Conservation (phyloP, 2,329 filamentous ascomycete genomes). For the Diaporthe sp. region DNA sequence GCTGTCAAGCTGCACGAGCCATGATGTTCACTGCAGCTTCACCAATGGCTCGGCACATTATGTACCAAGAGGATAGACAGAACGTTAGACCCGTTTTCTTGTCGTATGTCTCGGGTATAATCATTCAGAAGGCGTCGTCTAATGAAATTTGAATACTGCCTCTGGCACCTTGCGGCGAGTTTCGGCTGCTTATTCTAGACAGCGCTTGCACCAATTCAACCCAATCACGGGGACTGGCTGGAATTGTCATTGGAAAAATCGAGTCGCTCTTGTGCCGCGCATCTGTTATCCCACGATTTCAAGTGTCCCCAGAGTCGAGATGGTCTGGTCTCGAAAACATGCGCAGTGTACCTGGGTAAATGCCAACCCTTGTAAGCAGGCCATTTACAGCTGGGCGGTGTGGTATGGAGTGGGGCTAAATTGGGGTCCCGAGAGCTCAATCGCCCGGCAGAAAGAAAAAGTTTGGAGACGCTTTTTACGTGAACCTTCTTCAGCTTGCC, state of each 20-base stretch:
- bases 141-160: neutral
- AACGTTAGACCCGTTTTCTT: neutral
- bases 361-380: neutral
- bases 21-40: neutral
- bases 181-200: neutral
- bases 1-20: neutral
- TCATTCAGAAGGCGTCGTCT: neutral
- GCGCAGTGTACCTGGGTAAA: neutral
- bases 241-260: neutral
- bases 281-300: neutral
- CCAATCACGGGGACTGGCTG: neutral
- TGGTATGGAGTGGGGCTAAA: slow-evolving; percentile 23
- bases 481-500: neutral
- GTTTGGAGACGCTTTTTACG: slow-evolving; percentile 27
- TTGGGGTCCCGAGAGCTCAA: slow-evolving; percentile 8
- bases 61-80: neutral
- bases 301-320: neutral
- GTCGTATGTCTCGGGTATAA: neutral
- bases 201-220: neutral
- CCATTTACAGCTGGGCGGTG: slow-evolving; percentile 30
- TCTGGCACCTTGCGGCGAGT: neutral
- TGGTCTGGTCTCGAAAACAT: neutral
- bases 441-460: slow-evolving; percentile 40
- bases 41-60: neutral
- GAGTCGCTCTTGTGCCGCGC: neutral